Evolutionary conservation across 495 filamentous ascomycete species (phyloP).

Genomic region (Penicillium fimorum): DNA sequence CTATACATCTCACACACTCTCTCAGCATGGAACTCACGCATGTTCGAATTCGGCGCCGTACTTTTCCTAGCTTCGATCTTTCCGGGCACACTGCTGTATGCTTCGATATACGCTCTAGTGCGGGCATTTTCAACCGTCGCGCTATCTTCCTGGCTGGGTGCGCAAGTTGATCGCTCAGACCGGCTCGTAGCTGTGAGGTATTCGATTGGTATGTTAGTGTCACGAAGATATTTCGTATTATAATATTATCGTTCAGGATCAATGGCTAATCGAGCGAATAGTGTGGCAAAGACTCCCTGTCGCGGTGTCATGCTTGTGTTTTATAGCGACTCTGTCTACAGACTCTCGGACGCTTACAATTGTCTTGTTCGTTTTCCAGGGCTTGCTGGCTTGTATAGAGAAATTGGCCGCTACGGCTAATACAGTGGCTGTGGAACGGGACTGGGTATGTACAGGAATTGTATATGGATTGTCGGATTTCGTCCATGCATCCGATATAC

Average conservation of each 20-base stretch:
- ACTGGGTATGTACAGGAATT: slow-evolving; percentile 54
- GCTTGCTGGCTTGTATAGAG: slow-evolving; percentile 56
- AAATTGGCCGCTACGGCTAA: slow-evolving; percentile 55
- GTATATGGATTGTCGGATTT: neutral
- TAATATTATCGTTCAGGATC: neutral
- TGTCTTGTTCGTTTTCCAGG: slow-evolving; percentile 41
- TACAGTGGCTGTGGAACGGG: slow-evolving; percentile 61
- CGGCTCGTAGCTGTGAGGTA: slow-evolving; percentile 48
- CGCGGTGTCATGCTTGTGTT: slow-evolving; percentile 36
- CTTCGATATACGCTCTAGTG: slow-evolving; percentile 40
- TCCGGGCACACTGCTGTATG: slow-evolving; percentile 51
- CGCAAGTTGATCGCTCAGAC: slow-evolving; percentile 43
- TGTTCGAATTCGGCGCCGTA: slow-evolving; percentile 66
- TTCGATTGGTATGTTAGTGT: slow-evolving; percentile 43
- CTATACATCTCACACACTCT: slow-evolving; percentile 53
- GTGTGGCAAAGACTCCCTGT: slow-evolving; percentile 43
- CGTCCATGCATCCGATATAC: neutral
- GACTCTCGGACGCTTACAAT: slow-evolving; percentile 19
- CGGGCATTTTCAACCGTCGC: slow-evolving; percentile 30
- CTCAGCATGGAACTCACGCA: slow-evolving; percentile 69
- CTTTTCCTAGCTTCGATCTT: slow-evolving; percentile 60
- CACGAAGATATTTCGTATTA: neutral
- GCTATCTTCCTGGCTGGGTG: slow-evolving; percentile 47
- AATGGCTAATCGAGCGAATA: slow-evolving; percentile 4
- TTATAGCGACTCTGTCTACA: slow-evolving; percentile 22